These are phyloP conservation scores for Aegle marmelos DNA, from an alignment of 345 rosid species.

Conservation along the genomic window DNA sequence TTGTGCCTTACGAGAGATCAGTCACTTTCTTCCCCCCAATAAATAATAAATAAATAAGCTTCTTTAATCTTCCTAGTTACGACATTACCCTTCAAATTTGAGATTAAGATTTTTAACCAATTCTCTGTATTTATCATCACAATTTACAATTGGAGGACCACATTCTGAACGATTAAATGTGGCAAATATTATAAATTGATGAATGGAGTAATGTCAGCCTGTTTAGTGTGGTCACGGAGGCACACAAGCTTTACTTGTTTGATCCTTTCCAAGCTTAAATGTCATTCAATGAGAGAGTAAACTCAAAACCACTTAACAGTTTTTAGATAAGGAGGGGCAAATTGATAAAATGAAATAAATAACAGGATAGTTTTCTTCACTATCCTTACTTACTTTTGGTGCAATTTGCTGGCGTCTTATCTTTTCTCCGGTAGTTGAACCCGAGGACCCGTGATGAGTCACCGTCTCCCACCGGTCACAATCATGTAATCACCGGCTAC, in stretches of 20 bases:
- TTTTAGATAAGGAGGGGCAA: conserved; percentile 8
- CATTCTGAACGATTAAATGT: not conserved
- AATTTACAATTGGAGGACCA: not conserved
- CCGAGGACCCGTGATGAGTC: conserved; percentile 48
- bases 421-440: conserved; percentile 37
- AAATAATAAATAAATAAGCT: conserved; percentile 14
- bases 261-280: not conserved
- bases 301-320: not conserved
- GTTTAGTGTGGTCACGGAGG: not conserved
- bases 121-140: not conserved
- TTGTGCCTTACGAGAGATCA: conserved; percentile 37
- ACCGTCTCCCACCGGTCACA: conserved; percentile 35
- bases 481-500: conserved; percentile 22
- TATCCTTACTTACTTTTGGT: conserved; percentile 25
- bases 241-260: not conserved
- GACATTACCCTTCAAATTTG: not conserved
- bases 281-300: not conserved
- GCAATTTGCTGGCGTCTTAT: conserved; percentile 36
- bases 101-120: not conserved
- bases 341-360: conserved; percentile 21
- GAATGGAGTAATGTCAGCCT: not conserved
- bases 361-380: conserved; percentile 11
- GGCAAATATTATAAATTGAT: not conserved
- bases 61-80: conserved; percentile 12
- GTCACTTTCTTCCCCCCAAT: conserved; percentile 25